Evolutionary conservation across 352 stramenopile species (phyloP), one percentile per base, ranked within the genome.

Genomic region (Pythium coloratum): DNA sequence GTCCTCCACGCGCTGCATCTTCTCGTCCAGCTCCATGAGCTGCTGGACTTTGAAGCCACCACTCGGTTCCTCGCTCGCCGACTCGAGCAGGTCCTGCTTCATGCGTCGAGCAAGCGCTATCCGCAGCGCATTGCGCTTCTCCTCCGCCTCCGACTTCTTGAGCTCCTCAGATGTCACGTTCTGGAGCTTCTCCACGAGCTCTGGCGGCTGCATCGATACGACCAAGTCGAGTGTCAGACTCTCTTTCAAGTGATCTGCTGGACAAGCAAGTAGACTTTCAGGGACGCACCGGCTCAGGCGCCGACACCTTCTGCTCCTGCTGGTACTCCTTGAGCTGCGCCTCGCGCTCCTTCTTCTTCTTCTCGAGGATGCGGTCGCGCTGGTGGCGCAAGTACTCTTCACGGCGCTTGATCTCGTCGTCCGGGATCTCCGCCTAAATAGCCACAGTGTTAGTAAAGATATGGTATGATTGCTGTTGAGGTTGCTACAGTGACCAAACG

Each of bases 301-400:
- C 76, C 18, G 68, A 84, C 49, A 73, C 76, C 44, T 93, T 92
- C 34, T 89, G 77, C 70, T 92, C 82, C 34, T 91, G 76, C 14
- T 86, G 78, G 69, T 84, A 94, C 61, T 89, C 80, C 60, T 91
- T 87, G n/a, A 94, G 70, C 51, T 90, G 76, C 18, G 49, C 46
- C 64, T 92, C 80, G 24, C 86, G 78, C 72, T 95, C 81, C 33
- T 82, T 78, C 61, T 87, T 84, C 78, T 93, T 93, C 75, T 93
- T 93, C 57, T 88, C 81, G n/a, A 95, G 69, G 40, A 93, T 87
- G 49, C 76, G 76, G 51, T 93, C 86, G 46, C 84, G 84, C 58
- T 94, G 86, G 62, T 88, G 81, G 40, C 78, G 72, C 49, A 95
- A 61, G 62, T 93, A 92, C 59, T 87, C 78, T 60, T 91, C 81